Evolutionary conservation across 768 basidiomycete species (phyloP), one percentile per base, ranked within the genome.

Genomic region (Phanerodontia chrysosporium): DNA sequence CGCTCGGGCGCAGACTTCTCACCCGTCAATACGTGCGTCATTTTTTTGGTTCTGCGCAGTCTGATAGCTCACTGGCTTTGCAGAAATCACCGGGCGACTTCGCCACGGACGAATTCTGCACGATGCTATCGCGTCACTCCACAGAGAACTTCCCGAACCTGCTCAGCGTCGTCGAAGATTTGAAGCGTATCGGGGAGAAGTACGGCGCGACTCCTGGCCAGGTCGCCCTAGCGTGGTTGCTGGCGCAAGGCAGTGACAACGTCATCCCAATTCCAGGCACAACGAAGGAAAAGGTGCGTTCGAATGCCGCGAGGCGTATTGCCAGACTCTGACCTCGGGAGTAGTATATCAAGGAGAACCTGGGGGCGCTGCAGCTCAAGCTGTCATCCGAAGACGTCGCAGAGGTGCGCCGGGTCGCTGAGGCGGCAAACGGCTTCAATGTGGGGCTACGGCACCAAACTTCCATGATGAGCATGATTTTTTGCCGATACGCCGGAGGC

Each of bases 101-200:
- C 51, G 51, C 60, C 7, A 61, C 58, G 39, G 61, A 57, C 42
- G 75, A 76, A 61, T 64, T 65, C 53, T 52, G 74, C 29, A 30
- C 18, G 29, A 30, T n/a, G 45, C 52, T 44, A 28, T 52, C 32
- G 55, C 22, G 64, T 3, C 70, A 58, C 63, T 70, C 66, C 5
- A 58, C 62, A 25, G 77, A 77, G 59, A 80, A 79, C 65, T 81
- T 81, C 65, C 74, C 75, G 0, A 76, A 73, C 57, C 74, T 80
- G 54, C 67, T 79, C 32, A 72, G 70, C 28, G 73, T 67, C 32
- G 62, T 63, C 10, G 73, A 77, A 6, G 66, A 67, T 27, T 55
- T 79, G 5, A 61, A 69, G 45, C 53, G 46, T 13, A 60, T 78
- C 29, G 78, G 76, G 7, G 64, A 62, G 49, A 67, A 67, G 59